Evolutionary conservation across 352 stramenopile genomes (phyloP).

Genomic region (Globisporangium recalcitrans): DNA sequence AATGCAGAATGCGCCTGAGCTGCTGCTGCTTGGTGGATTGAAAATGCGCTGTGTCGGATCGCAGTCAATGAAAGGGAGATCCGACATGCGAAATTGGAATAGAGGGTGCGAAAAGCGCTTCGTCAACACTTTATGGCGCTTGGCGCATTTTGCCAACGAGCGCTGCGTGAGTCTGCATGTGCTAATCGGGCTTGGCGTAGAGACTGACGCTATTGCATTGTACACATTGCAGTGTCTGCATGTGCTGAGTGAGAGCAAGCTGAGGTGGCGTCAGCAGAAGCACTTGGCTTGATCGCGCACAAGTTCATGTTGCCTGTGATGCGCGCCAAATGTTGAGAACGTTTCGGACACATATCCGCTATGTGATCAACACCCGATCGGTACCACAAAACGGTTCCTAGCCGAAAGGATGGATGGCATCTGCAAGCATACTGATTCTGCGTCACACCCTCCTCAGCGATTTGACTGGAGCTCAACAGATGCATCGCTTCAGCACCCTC

Average conservation of each 20-base stretch:
- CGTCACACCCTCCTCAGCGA: neutral
- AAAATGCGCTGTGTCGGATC: too few relatives aligned
- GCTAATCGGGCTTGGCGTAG: neutral
- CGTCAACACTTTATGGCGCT: too few relatives aligned
- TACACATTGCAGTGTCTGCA: neutral
- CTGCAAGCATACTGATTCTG: neutral
- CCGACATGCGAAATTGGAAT: too few relatives aligned
- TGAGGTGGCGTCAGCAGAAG: too few relatives aligned
- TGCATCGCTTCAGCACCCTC: neutral
- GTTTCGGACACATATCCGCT: too few relatives aligned
- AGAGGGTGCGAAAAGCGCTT: too few relatives aligned
- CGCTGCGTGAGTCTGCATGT: neutral
- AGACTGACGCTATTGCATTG: too few relatives aligned
- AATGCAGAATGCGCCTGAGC: neutral
- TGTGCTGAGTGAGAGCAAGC: neutral
- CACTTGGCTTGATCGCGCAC: too few relatives aligned
- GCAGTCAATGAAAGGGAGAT: too few relatives aligned
- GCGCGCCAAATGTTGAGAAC: too few relatives aligned
- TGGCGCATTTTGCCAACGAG: neutral
- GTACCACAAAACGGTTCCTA: neutral
- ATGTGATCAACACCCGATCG: neutral
- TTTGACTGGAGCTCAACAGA: conserved; percentile 12
- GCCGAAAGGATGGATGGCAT: neutral
- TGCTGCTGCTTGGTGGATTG: too few relatives aligned
- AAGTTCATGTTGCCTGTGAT: neutral